These are phyloP conservation scores for Chiua sp. DNA, from an alignment of 1,284 basidiomycete species.

Conservation along the genomic window DNA sequence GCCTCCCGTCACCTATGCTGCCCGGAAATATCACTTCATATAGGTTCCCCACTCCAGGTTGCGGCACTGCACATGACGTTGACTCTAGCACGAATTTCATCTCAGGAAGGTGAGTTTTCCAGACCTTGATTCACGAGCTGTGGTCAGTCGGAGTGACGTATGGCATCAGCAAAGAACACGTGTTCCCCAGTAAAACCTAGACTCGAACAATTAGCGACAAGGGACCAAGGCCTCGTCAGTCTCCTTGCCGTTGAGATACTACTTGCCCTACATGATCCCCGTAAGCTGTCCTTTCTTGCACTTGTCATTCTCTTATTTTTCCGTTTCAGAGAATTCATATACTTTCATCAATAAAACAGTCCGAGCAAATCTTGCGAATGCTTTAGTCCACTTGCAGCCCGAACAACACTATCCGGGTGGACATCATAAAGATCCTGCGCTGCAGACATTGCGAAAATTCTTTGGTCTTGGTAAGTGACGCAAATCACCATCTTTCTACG, in stretches of 20 bases:
- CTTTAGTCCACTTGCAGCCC: conserved; percentile 11
- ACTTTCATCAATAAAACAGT: background rate
- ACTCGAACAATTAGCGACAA: conserved; percentile 20
- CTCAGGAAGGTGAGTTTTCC: background rate
- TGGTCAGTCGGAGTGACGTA: background rate
- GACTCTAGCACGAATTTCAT: conserved; percentile 16
- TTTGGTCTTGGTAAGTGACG: conserved; percentile 27
- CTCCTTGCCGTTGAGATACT: conserved; percentile 27
- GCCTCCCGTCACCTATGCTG: background rate
- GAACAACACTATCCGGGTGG: background rate
- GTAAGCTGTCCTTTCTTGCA: conserved; percentile 1
- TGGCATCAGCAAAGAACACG: background rate
- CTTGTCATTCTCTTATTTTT: background rate
- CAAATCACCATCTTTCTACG: background rate
- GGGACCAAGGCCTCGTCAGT: conserved; percentile 16
- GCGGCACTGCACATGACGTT: conserved; percentile 25
- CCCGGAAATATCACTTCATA: background rate
- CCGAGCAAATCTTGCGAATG: conserved; percentile 24
- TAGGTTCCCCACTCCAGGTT: conserved; percentile 13
- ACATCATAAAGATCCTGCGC: conserved; percentile 1
- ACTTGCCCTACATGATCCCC: conserved; percentile 15
- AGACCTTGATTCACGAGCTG: background rate
- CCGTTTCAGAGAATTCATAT: conserved; percentile 8
- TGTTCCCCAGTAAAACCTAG: conserved; percentile 15
- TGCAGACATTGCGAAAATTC: conserved; percentile 8